Conservation (phyloP, 352 stramenopile species). For the Phytophthora fragariae region DNA sequence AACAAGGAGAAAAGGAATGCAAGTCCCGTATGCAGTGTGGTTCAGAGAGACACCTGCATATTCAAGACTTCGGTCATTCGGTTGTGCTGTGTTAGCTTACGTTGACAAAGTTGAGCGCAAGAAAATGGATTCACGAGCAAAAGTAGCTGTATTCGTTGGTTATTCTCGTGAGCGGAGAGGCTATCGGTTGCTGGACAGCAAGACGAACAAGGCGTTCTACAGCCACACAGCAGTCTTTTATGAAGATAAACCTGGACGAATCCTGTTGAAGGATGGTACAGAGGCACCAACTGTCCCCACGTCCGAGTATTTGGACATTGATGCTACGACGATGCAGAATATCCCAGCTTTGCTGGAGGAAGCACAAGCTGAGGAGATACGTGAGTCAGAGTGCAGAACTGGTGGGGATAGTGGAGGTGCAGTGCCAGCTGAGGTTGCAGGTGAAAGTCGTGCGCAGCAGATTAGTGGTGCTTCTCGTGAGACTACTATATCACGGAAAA, state of each 20-base stretch:
- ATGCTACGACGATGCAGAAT: neutral
- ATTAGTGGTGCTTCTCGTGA: neutral
- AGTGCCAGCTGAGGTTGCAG: slow-evolving; percentile 4
- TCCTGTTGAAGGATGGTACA: neutral
- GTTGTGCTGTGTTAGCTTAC: no score
- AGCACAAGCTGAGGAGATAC: neutral
- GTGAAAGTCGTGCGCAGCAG: neutral
- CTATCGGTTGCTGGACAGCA: slow-evolving; percentile 14
- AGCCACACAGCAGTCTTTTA: slow-evolving; percentile 21
- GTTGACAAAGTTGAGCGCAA: slow-evolving; percentile 16
- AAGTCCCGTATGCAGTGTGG: no score
- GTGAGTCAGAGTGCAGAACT: neutral
- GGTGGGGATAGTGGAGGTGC: neutral
- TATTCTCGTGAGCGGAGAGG: slow-evolving; percentile 10
- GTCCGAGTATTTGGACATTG: neutral
- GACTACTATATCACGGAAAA: neutral
- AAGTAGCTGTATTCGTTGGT: slow-evolving; percentile 14
- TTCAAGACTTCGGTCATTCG: no score
- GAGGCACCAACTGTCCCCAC: neutral
- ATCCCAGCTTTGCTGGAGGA: neutral
- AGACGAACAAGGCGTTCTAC: slow-evolving; percentile 12
- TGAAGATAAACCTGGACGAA: slow-evolving; percentile 13
- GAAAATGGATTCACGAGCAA: slow-evolving; percentile 15
- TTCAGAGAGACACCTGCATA: no score
- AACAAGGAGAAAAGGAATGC: no score